A percentile compares a stretch with the other conserved stretches of the same genome.
Conservation (phyloP, 345 rosid genomes). For the Lumnitzera littorea region DNA sequence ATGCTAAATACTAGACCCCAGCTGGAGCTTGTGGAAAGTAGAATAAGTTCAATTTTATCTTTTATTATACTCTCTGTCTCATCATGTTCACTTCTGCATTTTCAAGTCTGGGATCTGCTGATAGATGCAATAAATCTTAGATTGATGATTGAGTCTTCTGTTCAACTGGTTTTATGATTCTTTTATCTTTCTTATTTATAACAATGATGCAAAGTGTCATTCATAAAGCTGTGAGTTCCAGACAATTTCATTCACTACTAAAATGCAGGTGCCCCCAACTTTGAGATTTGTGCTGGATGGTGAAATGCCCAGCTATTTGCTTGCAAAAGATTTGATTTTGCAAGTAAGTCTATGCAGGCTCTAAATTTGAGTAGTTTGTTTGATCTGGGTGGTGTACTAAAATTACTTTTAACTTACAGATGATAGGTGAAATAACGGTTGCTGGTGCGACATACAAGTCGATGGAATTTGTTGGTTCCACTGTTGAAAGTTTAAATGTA, state of each 20-base stretch:
- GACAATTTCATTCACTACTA: not conserved
- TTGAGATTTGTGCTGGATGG: slow-evolving; percentile 94
- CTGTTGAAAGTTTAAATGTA: slow-evolving; percentile 78
- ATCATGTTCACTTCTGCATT: no score
- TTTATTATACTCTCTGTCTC: no score
- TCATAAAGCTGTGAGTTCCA: not conserved
- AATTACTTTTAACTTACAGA: slow-evolving; percentile 27
- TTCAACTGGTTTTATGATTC: no score
- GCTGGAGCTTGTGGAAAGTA: no score
- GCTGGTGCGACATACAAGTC: slow-evolving; percentile 97
- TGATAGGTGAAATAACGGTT: slow-evolving; percentile 95
- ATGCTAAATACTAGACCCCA: no score
- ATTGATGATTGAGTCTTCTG: no score
- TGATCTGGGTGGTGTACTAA: not conserved
- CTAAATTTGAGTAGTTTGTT: slow-evolving; percentile 2
- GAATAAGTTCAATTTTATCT: no score
- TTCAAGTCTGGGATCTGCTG: no score
- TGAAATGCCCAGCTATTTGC: slow-evolving; percentile 87
- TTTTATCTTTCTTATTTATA: no score
- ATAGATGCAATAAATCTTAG: no score
- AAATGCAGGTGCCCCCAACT: slow-evolving; percentile 83
- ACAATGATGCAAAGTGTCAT: not conserved
- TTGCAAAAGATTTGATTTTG: slow-evolving; percentile 94
- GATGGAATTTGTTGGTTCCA: slow-evolving; percentile 93
- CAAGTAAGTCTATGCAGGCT: slow-evolving; percentile 48